Conservation (phyloP, 2,329 filamentous ascomycete species). For the Sclerotinia spermophila region DNA sequence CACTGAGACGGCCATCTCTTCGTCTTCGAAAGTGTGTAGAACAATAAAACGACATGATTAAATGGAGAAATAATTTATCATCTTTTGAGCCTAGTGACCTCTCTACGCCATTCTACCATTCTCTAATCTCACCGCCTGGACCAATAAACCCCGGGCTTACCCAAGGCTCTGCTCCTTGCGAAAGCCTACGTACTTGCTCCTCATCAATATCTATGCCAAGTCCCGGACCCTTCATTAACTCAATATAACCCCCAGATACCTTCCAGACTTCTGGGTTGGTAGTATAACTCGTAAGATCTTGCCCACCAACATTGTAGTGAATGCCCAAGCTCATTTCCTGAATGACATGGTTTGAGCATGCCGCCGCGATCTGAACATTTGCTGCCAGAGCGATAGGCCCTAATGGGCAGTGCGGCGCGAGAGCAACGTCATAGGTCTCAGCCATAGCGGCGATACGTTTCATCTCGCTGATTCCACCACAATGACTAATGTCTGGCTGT, state of each 20-base stretch:
- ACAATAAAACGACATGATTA: neutral
- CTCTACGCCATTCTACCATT: slow-evolving; percentile 52
- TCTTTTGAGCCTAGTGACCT: neutral
- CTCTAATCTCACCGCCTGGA: slow-evolving; percentile 61
- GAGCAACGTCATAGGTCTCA: slow-evolving; percentile 68
- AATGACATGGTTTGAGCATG: slow-evolving; percentile 64
- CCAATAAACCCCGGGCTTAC: slow-evolving; percentile 63
- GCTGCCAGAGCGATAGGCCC: slow-evolving; percentile 72
- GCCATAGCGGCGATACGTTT: slow-evolving; percentile 66
- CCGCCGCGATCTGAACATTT: slow-evolving; percentile 61
- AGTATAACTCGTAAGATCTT: slow-evolving; percentile 64
- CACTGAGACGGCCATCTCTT: neutral
- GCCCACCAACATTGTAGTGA: slow-evolving; percentile 68
- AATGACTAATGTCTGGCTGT: slow-evolving; percentile 69
- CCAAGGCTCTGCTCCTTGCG: slow-evolving; percentile 60
- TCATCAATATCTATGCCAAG: slow-evolving; percentile 71
- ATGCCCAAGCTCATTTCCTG: slow-evolving; percentile 78
- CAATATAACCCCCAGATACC: slow-evolving; percentile 63
- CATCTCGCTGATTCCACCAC: slow-evolving; percentile 70
- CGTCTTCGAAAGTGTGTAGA: neutral
- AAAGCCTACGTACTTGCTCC: slow-evolving; percentile 57
- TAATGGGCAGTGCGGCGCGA: slow-evolving; percentile 71
- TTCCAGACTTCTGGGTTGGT: slow-evolving; percentile 62
- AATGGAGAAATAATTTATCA: neutral
- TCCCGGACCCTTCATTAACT: slow-evolving; percentile 56